Percentiles rank a stretch among this genome's conserved stretches.
Conservation (phyloP, 2,329 filamentous ascomycete species). For the Metarhizium sp. region DNA sequence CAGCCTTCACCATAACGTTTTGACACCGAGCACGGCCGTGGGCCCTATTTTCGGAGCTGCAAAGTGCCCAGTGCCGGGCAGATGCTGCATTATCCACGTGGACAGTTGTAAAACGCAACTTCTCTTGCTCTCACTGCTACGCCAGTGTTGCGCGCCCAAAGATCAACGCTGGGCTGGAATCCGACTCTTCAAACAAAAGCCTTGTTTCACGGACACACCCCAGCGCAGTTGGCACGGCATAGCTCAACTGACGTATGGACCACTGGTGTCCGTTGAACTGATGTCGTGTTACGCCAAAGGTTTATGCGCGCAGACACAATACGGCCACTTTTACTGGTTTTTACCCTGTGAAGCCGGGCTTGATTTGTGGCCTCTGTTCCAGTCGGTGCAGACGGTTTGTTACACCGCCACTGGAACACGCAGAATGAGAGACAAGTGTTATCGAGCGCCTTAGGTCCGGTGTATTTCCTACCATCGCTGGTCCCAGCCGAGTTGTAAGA, state of each 20-base stretch:
- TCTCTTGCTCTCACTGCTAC: not conserved
- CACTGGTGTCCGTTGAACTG: not conserved
- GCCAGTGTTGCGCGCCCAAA: not conserved
- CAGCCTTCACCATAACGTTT: not conserved
- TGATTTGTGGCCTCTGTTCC: not conserved
- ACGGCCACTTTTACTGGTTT: not conserved
- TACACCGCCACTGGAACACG: not conserved
- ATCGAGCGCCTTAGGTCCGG: not conserved
- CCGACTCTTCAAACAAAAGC: not conserved
- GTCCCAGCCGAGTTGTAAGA: not conserved
- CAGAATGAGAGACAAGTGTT: not conserved
- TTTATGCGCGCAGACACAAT: not conserved
- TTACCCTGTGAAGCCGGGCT: not conserved
- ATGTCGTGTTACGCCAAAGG: not conserved
- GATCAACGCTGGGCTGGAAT: not conserved
- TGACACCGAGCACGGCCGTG: not conserved
- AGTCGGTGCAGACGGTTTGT: not conserved
- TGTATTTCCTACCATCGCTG: not conserved
- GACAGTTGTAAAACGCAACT: not conserved
- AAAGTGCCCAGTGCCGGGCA: not conserved
- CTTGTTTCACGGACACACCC: not conserved
- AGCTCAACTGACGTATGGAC: not conserved
- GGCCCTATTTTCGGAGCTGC: not conserved
- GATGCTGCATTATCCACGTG: not conserved
- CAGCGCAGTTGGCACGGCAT: not conserved